Percentiles rank a stretch among this genome's conserved stretches.
phyloP scores from a whole-genome alignment of 441 rosid species.

The Cnidoscolus chayamansa region DNA sequence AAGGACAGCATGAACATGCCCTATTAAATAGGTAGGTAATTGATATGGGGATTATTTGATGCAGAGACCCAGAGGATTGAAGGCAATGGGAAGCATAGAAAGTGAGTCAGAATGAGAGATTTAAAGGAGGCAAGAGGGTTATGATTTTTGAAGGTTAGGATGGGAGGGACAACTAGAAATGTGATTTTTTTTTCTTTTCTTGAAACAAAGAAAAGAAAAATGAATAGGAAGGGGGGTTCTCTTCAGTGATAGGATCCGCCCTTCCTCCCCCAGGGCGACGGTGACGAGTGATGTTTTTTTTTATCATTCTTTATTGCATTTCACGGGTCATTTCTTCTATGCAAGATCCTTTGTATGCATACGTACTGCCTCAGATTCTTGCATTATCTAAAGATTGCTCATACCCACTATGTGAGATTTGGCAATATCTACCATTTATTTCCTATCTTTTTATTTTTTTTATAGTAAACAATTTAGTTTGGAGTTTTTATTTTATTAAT shows the following conservation, averaged over 20 bases:
- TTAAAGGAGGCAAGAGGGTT: constrained; percentile 7
- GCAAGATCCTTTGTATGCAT: constrained; percentile 1
- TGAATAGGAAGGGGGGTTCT: not conserved
- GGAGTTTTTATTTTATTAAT: no score
- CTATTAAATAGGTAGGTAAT: not conserved
- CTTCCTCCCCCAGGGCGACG: no score
- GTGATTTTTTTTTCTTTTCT: not conserved
- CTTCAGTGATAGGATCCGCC: not conserved
- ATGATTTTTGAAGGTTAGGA: constrained; percentile 26
- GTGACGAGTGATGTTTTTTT: no score
- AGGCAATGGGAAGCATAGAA: constrained; percentile 89
- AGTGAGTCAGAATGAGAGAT: constrained; percentile 61
- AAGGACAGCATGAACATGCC: not conserved
- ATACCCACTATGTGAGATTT: no score
- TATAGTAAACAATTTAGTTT: no score
- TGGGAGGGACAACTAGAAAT: constrained; percentile 25
- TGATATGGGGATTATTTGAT: constrained; percentile 15
- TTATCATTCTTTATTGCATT: not conserved
- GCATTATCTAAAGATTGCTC: no score
- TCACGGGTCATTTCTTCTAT: constrained; percentile 2
- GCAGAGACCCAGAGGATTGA: constrained; percentile 90
- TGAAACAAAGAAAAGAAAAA: not conserved
- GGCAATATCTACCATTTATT: no score
- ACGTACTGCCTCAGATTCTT: not conserved
- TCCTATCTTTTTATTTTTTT: no score